A percentile compares a stretch with the other conserved stretches of the same genome.
Conservation (phyloP, 805 yeast species). For the Tetrapisispora arboricola region DNA sequence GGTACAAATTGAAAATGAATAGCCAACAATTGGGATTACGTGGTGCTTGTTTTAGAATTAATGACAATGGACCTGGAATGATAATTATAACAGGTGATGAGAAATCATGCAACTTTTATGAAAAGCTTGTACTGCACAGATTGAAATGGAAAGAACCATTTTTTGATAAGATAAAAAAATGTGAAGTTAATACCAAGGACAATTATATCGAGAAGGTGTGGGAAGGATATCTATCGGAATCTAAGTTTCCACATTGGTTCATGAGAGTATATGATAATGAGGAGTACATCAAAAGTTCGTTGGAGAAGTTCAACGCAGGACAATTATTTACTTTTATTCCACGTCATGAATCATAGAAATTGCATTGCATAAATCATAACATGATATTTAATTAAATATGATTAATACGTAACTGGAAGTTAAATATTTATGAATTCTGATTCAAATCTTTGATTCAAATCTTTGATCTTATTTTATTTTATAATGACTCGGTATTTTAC, state of each 20-base stretch:
- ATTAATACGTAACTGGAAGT: too few species aligned
- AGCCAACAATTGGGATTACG: slow-evolving; percentile 60
- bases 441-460: too few species aligned
- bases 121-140: slow-evolving; percentile 47
- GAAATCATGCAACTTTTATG: slow-evolving; percentile 50
- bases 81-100: slow-evolving; percentile 70
- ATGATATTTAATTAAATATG: too few species aligned
- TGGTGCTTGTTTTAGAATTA: slow-evolving; percentile 49
- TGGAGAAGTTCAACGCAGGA: slow-evolving; percentile 44
- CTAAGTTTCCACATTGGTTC: slow-evolving; percentile 61
- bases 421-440: too few species aligned
- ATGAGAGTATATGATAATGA: slow-evolving; percentile 43
- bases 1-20: slow-evolving; percentile 66
- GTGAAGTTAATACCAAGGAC: slow-evolving; percentile 30
- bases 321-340: slow-evolving; percentile 17
- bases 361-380: too few species aligned
- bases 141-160: slow-evolving; percentile 60
- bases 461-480: too few species aligned
- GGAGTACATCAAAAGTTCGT: slow-evolving; percentile 39
- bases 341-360: background rate
- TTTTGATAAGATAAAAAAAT: slow-evolving; percentile 15
- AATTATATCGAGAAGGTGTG: slow-evolving; percentile 48
- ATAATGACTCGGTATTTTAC: too few species aligned
- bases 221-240: slow-evolving; percentile 54
- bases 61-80: slow-evolving; percentile 38